Percentiles rank a stretch among this genome's conserved stretches.
Evolutionary conservation across 2,329 filamentous ascomycete genomes (phyloP).

Genomic region (Verticillium tricorpus): DNA sequence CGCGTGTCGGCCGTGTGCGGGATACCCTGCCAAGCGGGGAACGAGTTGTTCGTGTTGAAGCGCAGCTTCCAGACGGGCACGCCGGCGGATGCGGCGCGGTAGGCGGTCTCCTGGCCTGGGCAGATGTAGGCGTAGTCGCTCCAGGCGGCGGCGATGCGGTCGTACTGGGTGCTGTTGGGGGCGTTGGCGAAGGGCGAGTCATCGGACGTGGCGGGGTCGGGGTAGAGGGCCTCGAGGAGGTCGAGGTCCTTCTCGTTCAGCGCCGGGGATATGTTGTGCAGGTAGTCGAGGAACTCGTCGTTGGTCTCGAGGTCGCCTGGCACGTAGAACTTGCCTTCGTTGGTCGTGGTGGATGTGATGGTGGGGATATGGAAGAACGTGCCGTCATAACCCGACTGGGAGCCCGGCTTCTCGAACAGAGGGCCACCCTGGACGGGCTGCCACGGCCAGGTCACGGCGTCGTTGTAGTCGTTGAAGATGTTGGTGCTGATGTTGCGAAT

Average conservation of each 20-base stretch:
- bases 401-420: slow-evolving; percentile 41
- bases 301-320: slow-evolving; percentile 28
- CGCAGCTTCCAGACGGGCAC: slow-evolving; percentile 30
- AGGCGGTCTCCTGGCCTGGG: slow-evolving; percentile 37
- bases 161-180: slow-evolving; percentile 37
- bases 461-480: slow-evolving; percentile 30
- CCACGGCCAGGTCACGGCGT: slow-evolving; percentile 41
- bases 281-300: slow-evolving; percentile 28
- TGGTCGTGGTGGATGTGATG: slow-evolving; percentile 30
- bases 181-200: slow-evolving; percentile 29
- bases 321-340: slow-evolving; percentile 29
- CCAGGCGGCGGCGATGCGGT: slow-evolving; percentile 37
- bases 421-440: slow-evolving; percentile 41
- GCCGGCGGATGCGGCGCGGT: slow-evolving; percentile 16
- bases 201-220: slow-evolving; percentile 25
- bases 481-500: slow-evolving; percentile 32
- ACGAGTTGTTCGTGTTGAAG: slow-evolving; percentile 31
- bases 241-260: slow-evolving; percentile 24
- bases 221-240: slow-evolving; percentile 24
- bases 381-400: slow-evolving; percentile 29
- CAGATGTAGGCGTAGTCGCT: slow-evolving; percentile 41
- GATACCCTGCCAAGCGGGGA: slow-evolving; percentile 28
- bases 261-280: slow-evolving; percentile 26
- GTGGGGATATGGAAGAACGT: slow-evolving; percentile 30
- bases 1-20: slow-evolving; percentile 30